Evolutionary conservation across 2,329 filamentous ascomycete genomes (phyloP), one percentile per base, ranked within the genome.

Genomic region (Epicoccum nigrum): DNA sequence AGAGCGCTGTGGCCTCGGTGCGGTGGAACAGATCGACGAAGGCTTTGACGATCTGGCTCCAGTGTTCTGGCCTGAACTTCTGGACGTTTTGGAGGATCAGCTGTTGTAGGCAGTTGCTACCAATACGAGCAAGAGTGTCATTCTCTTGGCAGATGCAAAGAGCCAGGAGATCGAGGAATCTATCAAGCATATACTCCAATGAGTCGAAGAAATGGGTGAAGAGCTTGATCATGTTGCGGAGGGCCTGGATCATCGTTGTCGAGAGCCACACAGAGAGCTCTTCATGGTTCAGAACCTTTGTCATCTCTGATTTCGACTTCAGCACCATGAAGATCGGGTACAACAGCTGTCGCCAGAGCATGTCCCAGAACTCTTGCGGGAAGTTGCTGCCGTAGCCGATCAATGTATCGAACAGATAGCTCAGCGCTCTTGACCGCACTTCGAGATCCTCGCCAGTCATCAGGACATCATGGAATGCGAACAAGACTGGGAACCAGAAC

Each of bases 371-470:
- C 45, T 96, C 91, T 1, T 87, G 80, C 3, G 93, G 92, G 65
- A 97, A 99, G 61, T 91, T 89, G 15, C 90, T 89, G 28, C 95
- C 94, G 63, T 97, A 94, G 56, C 85, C 86, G 51, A 96, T 87
- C 6, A 99, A 81, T 0, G 92, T 92, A 52, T 97, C 93, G 65
- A 99, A 99, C 55, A 99, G 91, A 74, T 97, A 99, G 63, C 92
- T 96, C 32, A 99, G 81, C 2, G 95, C 94, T 63, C 83, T 76
- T 56, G 84, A 97, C 51, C 94, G 88, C 32, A 97, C 94, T 75
- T 99, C 94, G 15, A 99, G 82, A 70, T 99, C 94, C 74, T 99
- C 95, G 2, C 95, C 94, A 1, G 94, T 99, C 94, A 99, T 99
- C 39, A 99, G 79, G 17, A 99, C 92, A 72, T 99, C 94, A 70